A percentile compares a stretch with the other conserved stretches of the same genome.
Evolutionary conservation across 345 rosid species (phyloP).

Genomic region (Eucalyptus sideroxylon): DNA sequence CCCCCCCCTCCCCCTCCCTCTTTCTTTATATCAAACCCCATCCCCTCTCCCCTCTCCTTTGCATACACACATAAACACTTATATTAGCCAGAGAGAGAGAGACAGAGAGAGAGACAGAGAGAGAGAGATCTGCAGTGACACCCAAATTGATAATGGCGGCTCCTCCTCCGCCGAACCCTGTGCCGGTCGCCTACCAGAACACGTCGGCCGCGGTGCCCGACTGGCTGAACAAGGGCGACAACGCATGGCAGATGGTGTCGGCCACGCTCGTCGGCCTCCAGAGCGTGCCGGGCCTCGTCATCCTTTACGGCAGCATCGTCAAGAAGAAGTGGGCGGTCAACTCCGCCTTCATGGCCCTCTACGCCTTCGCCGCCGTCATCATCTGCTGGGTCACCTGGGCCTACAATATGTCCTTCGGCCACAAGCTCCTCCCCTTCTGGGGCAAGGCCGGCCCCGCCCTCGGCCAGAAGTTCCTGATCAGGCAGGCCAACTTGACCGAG

Average conservation of each 20-base stretch:
- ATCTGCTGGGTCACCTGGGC: conserved; percentile 32
- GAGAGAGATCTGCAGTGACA: neutral
- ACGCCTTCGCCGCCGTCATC: conserved; percentile 27
- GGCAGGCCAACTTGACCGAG: neutral
- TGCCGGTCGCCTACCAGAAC: neutral
- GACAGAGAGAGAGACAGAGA: too few relatives aligned
- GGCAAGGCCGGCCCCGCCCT: conserved; percentile 9
- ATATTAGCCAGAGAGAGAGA: neutral
- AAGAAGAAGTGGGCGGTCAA: conserved; percentile 34
- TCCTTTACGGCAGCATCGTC: conserved; percentile 24
- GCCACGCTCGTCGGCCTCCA: conserved; percentile 30
- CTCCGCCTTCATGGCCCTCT: conserved; percentile 38
- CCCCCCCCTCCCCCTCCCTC: neutral
- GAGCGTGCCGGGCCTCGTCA: conserved; percentile 26
- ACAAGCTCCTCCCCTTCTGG: neutral
- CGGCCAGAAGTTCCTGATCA: conserved; percentile 9
- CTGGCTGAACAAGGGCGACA: conserved; percentile 37
- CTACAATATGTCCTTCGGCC: conserved; percentile 19
- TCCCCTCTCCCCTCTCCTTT: neutral
- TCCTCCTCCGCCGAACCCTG: neutral
- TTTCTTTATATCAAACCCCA: neutral
- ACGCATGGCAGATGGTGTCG: conserved; percentile 34
- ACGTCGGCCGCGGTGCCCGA: conserved; percentile 8
- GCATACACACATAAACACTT: neutral
- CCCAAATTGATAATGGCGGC: neutral